These are phyloP conservation scores for Ajuga reptans DNA, from an alignment of 305 asterid species.

Conservation along the genomic window DNA sequence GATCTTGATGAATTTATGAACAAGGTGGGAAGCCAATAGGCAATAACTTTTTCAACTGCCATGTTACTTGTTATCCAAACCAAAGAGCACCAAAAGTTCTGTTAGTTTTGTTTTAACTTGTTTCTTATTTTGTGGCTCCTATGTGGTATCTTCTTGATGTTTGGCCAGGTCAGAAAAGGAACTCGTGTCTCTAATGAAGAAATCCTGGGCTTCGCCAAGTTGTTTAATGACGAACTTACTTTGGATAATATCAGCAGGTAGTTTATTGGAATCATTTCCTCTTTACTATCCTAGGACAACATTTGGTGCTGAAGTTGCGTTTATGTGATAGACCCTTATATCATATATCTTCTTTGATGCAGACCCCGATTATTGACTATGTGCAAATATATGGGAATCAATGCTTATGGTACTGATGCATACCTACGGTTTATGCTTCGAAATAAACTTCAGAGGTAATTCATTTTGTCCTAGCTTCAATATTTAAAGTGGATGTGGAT, in stretches of 20 bases:
- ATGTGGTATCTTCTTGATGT: conserved; percentile 16
- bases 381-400: conserved; percentile 98
- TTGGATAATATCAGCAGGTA: conserved; percentile 98
- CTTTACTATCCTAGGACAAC: conserved; percentile 3
- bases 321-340: conserved; percentile 13
- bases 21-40: conserved; percentile 42
- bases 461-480: conserved; percentile 18
- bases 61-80: neutral
- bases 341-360: conserved; percentile 33
- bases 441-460: conserved; percentile 74
- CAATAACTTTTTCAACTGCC: neutral
- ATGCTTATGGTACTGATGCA: conserved; percentile 75
- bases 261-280: conserved; percentile 9
- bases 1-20: conserved; percentile 94
- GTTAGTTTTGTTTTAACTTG: conserved; percentile 10
- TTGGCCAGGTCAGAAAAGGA: conserved; percentile 80
- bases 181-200: conserved; percentile 74
- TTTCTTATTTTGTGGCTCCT: conserved; percentile 2
- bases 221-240: conserved; percentile 93
- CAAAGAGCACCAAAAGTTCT: conserved; percentile 8
- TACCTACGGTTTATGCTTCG: conserved; percentile 92
- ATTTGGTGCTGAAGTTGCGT: conserved; percentile 22
- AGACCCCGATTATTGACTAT: conserved; percentile 91
- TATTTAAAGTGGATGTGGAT: neutral
- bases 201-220: conserved; percentile 85